A percentile compares a stretch with the other conserved stretches of the same genome.
Conservation (phyloP, 257 asterid species). For the Craterostigma plantagineum region DNA sequence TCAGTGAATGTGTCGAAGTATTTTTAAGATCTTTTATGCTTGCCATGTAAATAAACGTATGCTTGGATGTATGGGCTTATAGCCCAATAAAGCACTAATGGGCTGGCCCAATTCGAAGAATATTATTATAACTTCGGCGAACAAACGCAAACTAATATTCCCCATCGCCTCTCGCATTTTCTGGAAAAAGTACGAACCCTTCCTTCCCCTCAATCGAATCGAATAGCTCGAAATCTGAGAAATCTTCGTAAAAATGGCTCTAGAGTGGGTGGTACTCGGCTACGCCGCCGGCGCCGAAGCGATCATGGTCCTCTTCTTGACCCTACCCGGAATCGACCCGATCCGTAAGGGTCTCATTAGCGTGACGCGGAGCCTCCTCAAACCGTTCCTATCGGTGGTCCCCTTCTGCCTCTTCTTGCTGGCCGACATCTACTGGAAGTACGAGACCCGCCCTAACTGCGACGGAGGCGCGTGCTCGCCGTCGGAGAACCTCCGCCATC, state of each 20-base stretch:
- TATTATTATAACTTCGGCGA: too few relatives aligned
- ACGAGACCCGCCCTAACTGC: constrained; percentile 69
- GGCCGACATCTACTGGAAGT: constrained; percentile 93
- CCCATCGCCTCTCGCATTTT: too few relatives aligned
- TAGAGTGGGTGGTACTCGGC: constrained; percentile 90
- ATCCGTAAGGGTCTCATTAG: constrained; percentile 71
- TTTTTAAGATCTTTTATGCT: too few relatives aligned
- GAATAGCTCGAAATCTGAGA: too few relatives aligned
- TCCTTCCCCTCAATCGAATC: too few relatives aligned
- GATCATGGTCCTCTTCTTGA: constrained; percentile 75
- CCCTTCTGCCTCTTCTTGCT: constrained; percentile 80
- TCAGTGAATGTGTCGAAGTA: too few relatives aligned
- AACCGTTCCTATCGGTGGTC: constrained; percentile 60
- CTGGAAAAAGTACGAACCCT: too few relatives aligned
- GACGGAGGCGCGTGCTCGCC: constrained; percentile 70
- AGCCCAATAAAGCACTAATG: too few relatives aligned
- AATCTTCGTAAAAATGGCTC: constrained; percentile 25
- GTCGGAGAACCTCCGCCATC: constrained; percentile 77
- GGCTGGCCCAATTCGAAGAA: too few relatives aligned
- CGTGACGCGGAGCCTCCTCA: constrained; percentile 63
- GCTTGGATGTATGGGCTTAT: too few relatives aligned
- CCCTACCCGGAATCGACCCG: constrained; percentile 75
- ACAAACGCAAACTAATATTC: too few relatives aligned
- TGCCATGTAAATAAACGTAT: too few relatives aligned
- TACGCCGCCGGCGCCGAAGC: constrained; percentile 97